These are phyloP conservation scores for Acacia melanoxylon DNA, from an alignment of 306 rosid species.

Conservation along the genomic window DNA sequence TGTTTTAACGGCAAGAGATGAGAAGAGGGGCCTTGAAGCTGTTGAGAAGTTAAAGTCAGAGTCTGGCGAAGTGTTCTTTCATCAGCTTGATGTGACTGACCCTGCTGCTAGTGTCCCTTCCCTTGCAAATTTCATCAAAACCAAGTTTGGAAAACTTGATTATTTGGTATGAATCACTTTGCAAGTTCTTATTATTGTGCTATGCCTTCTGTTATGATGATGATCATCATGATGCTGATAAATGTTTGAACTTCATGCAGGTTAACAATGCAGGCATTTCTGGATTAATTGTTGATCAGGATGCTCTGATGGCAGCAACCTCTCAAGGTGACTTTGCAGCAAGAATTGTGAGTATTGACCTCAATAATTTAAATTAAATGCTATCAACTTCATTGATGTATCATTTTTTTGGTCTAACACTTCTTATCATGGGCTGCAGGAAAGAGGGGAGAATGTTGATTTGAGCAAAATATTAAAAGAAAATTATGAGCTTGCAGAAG, in stretches of 20 bases:
- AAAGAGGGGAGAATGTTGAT: not conserved
- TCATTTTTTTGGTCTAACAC: too few species aligned
- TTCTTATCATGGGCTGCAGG: conserved; percentile 9
- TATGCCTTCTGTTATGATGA: too few species aligned
- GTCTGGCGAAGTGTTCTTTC: conserved; percentile 21
- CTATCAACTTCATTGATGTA: too few species aligned
- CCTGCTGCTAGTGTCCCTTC: conserved; percentile 15
- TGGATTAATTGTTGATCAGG: not conserved
- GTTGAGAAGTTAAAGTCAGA: conserved; percentile 24
- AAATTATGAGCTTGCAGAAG: conserved; percentile 32
- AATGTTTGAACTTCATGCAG: not conserved
- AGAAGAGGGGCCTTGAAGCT: conserved; percentile 41
- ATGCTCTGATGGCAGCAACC: not conserved
- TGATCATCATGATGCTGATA: not conserved
- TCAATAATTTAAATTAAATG: too few species aligned
- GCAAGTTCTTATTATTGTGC: not conserved
- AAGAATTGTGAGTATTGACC: not conserved
- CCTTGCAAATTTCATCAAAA: conserved; percentile 33
- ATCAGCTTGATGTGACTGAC: conserved; percentile 36
- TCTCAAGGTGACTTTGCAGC: not conserved
- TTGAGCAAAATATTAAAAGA: not conserved
- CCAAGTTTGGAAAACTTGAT: conserved; percentile 36
- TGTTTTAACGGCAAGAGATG: conserved; percentile 44
- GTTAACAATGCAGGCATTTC: not conserved
- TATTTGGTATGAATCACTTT: not conserved